Percentiles rank a stretch among this genome's conserved stretches.
Conservation (phyloP, 306 rosid species). For the Clitoria ternatea region DNA sequence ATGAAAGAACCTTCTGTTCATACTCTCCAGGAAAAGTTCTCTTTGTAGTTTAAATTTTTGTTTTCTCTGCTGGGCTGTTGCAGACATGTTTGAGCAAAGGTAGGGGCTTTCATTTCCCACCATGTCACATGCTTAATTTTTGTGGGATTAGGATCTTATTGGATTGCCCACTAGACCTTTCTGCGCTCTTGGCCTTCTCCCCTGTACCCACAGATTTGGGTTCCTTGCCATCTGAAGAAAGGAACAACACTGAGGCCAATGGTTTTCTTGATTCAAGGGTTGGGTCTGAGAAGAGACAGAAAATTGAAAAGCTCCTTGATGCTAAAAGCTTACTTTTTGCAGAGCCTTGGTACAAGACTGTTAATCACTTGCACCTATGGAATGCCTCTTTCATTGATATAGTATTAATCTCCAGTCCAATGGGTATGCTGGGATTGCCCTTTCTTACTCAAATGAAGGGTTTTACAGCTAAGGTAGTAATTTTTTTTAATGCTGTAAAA, state of each 20-base stretch:
- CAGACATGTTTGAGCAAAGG: slow-evolving; percentile 85
- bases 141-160: slow-evolving; percentile 73
- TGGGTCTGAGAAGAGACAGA: slow-evolving; percentile 38
- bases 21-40: not conserved
- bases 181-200: slow-evolving; percentile 71
- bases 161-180: slow-evolving; percentile 83
- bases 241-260: slow-evolving; percentile 4
- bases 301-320: slow-evolving; percentile 45
- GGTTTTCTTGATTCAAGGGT: slow-evolving; percentile 16
- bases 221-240: slow-evolving; percentile 22
- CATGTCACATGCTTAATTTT: slow-evolving; percentile 68
- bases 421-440: slow-evolving; percentile 85
- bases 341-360: slow-evolving; percentile 85
- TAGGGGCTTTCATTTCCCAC: slow-evolving; percentile 66
- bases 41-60: not conserved
- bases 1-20: not conserved
- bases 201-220: slow-evolving; percentile 49
- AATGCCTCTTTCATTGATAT: slow-evolving; percentile 61
- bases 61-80: not conserved
- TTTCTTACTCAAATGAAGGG: slow-evolving; percentile 68
- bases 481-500: not conserved
- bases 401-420: slow-evolving; percentile 76
- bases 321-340: slow-evolving; percentile 48
- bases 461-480: slow-evolving; percentile 78
- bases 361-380: slow-evolving; percentile 56